Base-by-base conservation (phyloP, 1,284 basidiomycete genomes). In the Moesziomyces sp. region DNA sequence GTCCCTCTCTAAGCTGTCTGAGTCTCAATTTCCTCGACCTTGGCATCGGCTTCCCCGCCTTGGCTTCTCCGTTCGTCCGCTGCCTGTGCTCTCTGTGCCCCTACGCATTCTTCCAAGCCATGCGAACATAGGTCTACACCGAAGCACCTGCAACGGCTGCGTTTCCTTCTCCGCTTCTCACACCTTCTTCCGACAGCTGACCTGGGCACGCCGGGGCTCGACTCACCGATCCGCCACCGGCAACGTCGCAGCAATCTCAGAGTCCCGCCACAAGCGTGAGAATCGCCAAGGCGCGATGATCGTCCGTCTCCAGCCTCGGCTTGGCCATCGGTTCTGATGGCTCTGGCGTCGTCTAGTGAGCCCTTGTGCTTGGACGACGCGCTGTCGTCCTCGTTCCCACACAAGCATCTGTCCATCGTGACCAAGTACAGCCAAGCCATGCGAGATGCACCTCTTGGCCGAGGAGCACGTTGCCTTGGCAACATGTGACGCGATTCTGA, bases 251-350 rank as follows among this genome's bases (percentile, higher is more conserved):
- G 6, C 11, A 3, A 13, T 11, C 30, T 13, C 26, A 6, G 26
- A 28, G 26, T 28, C 30, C 30, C 30, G 30, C 7, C 30, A 10
- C 3, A 34, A n/a, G 34, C 44, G 44, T 46, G 52, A 53, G 44
- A 53, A 53, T 13, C 6, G 52, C 52, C 52, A 53, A 53, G 30
- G 46, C 30, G 30, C 30, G 30, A 34, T 13, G 30, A 3, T 34
- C 30, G 30, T 34, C 30, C 30, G 13, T 34, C 30, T 13, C 13
- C 30, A 34, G 30, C 30, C 30, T 34, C 10, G 30, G 28, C 30
- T 34, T 34, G 30, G 10, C 30, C 30, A 34, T 40, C 38, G 38
- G 38, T 16, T 18, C 38, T 40, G 38, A 40, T 16, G 38, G 38
- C 38, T 40, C 30, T 34, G 10, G 30, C 30, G 11, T 34, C 30